Evolutionary conservation across 768 basidiomycete species (phyloP).

Genomic region (Boletus edulis): DNA sequence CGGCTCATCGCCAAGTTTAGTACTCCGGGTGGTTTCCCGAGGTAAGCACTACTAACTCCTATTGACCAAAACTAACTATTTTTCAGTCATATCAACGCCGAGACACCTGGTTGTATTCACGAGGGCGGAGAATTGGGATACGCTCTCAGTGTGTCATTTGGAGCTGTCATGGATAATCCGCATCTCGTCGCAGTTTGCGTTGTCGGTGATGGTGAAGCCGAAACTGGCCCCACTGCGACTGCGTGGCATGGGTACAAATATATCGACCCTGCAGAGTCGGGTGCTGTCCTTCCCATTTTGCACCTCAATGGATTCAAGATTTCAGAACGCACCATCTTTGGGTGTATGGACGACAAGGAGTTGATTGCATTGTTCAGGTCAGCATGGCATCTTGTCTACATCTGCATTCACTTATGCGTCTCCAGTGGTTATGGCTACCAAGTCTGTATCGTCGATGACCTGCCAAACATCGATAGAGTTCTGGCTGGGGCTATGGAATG

Average conservation of each 20-base stretch:
- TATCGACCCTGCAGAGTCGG: slow-evolving; percentile 85
- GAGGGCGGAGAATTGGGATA: slow-evolving; percentile 93
- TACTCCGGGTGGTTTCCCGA: slow-evolving; percentile 81
- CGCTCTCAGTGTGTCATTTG: slow-evolving; percentile 81
- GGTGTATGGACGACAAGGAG: slow-evolving; percentile 89
- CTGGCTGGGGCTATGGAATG: slow-evolving; percentile 82
- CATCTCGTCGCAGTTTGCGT: slow-evolving; percentile 78
- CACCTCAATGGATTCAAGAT: slow-evolving; percentile 78
- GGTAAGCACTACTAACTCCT: slow-evolving; percentile 35
- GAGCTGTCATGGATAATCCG: slow-evolving; percentile 89
- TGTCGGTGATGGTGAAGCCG: slow-evolving; percentile 87
- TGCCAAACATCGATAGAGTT: slow-evolving; percentile 67
- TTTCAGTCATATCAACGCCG: slow-evolving; percentile 68
- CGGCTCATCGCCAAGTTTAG: slow-evolving; percentile 75
- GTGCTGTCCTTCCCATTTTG: slow-evolving; percentile 88
- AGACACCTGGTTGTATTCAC: slow-evolving; percentile 88
- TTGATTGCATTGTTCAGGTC: slow-evolving; percentile 72
- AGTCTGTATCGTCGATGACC: slow-evolving; percentile 73
- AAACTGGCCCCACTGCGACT: slow-evolving; percentile 74
- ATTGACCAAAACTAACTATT: background rate
- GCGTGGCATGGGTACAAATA: slow-evolving; percentile 90
- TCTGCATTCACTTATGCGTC: background rate
- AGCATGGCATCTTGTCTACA: background rate
- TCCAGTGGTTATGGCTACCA: slow-evolving; percentile 84
- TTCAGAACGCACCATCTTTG: slow-evolving; percentile 84